Percentiles rank a stretch among this genome's conserved stretches.
Evolutionary conservation across 257 asterid genomes (phyloP).

Genomic region (Leonotis leonurus): DNA sequence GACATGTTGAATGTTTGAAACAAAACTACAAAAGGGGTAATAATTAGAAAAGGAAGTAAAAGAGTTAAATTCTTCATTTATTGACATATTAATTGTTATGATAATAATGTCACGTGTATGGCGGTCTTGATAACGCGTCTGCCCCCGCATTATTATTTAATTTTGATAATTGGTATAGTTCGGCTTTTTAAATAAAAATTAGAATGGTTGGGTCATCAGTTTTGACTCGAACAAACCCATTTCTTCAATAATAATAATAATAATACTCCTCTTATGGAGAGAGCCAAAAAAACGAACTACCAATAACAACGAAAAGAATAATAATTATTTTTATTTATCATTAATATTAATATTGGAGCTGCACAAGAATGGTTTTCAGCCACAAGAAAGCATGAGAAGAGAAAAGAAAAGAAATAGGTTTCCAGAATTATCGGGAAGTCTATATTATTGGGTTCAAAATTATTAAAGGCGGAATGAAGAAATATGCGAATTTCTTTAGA

Average conservation of each 20-base stretch:
- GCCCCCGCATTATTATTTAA: not conserved
- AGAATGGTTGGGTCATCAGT: conserved; percentile 19
- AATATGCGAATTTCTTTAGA: not conserved
- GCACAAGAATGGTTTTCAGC: too few relatives aligned
- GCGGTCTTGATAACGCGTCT: conserved; percentile 4
- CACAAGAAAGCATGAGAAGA: too few relatives aligned
- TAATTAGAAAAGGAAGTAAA: too few relatives aligned
- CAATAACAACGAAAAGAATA: not conserved
- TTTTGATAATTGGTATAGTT: not conserved
- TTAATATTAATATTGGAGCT: too few relatives aligned
- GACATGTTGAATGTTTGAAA: too few relatives aligned
- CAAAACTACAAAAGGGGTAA: not conserved
- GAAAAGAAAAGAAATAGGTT: too few relatives aligned
- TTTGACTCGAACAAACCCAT: conserved; percentile 15
- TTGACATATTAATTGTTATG: not conserved
- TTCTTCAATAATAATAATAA: not conserved
- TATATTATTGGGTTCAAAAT: not conserved
- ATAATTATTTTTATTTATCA: too few relatives aligned
- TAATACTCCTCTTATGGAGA: too few relatives aligned
- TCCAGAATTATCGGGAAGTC: not conserved
- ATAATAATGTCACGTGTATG: not conserved
- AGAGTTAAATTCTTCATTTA: not conserved
- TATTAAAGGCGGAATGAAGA: not conserved
- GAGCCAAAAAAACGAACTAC: too few relatives aligned
- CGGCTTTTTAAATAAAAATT: too few relatives aligned